Conservation (phyloP, 345 rosid species). For the Lagerstroemia speciosa region DNA sequence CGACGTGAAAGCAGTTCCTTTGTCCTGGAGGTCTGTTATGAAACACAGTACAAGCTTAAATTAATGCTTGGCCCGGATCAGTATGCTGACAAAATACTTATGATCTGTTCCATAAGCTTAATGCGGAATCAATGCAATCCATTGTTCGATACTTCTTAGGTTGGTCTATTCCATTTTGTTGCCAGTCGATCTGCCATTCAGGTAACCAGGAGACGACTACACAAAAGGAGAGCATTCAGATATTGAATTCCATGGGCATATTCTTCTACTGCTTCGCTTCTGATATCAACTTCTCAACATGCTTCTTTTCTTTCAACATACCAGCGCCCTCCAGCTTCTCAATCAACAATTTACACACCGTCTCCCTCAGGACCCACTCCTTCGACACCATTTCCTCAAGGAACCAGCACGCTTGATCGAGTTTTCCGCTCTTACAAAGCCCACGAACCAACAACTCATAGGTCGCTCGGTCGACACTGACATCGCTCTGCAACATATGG, state of each 20-base stretch:
- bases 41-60: background rate
- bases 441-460: conserved; percentile 48
- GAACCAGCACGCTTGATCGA: conserved; percentile 55
- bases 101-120: background rate
- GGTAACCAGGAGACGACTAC: background rate
- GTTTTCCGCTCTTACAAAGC: conserved; percentile 46
- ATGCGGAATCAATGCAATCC: background rate
- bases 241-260: background rate
- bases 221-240: background rate
- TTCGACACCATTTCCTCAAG: conserved; percentile 55
- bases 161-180: background rate
- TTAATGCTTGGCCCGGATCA: background rate
- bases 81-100: background rate
- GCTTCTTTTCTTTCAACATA: conserved; percentile 38
- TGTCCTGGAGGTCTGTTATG: too few species aligned
- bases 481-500: conserved; percentile 63
- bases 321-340: conserved; percentile 43
- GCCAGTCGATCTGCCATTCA: background rate
- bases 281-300: conserved; percentile 37
- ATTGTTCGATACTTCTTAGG: background rate
- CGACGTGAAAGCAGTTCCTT: too few species aligned
- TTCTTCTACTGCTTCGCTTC: background rate
- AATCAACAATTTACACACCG: conserved; percentile 36
- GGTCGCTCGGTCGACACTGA: conserved; percentile 51
- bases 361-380: conserved; percentile 54